Conservation (phyloP, 257 asterid genomes). For the Echites panduratus region DNA sequence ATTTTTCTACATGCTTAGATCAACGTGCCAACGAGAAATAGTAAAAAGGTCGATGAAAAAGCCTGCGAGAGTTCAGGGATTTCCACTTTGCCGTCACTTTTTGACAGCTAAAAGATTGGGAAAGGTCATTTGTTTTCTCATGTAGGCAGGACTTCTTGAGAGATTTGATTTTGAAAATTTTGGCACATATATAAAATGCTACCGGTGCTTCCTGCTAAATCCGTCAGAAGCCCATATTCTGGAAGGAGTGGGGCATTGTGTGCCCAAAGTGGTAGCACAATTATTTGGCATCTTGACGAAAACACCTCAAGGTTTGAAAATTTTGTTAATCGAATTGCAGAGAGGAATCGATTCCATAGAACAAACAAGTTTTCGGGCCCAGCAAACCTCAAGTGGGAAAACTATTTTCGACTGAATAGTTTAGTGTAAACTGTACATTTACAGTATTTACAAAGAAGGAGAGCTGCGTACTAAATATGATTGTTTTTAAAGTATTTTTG, state of each 20-base stretch:
- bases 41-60: not conserved
- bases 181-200: not conserved
- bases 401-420: no score
- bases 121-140: not conserved
- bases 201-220: not conserved
- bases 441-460: not conserved
- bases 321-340: not conserved
- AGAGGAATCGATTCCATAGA: no score
- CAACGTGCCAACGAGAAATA: not conserved
- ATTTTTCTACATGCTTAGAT: not conserved
- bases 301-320: constrained; percentile 7
- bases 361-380: no score
- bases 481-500: constrained; percentile 42
- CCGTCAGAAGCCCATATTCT: not conserved
- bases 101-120: not conserved
- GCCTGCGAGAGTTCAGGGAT: not conserved
- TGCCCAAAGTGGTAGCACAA: constrained; percentile 13
- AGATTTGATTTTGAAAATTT: not conserved
- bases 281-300: constrained; percentile 5
- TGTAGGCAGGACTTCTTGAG: not conserved
- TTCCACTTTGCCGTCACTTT: not conserved
- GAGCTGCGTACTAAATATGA: constrained; percentile 21
- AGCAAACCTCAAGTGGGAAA: no score
- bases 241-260: constrained; percentile 8
- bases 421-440: not conserved